Conservation (phyloP, 768 basidiomycete species). For the Suillus occidentalis region DNA sequence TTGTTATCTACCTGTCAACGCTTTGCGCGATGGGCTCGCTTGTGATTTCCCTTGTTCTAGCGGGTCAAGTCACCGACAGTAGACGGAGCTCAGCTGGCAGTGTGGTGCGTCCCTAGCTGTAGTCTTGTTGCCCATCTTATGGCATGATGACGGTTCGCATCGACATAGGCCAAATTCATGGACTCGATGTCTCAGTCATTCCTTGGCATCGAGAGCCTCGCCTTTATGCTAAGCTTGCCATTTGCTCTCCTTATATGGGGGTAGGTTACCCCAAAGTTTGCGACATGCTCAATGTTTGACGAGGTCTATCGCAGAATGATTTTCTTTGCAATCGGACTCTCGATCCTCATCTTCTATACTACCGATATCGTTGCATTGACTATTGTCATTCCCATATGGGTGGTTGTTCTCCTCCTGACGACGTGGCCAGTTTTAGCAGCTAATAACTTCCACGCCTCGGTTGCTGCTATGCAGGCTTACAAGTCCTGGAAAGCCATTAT, state of each 20-base stretch:
- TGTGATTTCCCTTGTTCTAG: constrained; percentile 36
- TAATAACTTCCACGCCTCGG: neutral
- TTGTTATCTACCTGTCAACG: constrained; percentile 40
- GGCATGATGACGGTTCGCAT: too few relatives aligned
- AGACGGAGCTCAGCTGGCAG: constrained; percentile 21
- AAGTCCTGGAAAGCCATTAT: neutral
- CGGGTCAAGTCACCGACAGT: constrained; percentile 35
- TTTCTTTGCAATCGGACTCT: constrained; percentile 12
- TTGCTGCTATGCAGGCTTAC: neutral
- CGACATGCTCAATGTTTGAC: neutral
- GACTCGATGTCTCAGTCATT: constrained; percentile 9
- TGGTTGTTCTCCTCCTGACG: neutral
- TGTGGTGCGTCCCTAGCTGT: constrained; percentile 26
- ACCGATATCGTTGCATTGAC: constrained; percentile 1
- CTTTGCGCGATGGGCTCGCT: constrained; percentile 35
- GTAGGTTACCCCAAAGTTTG: constrained; percentile 16
- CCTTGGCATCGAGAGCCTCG: constrained; percentile 28
- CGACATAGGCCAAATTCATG: constrained; percentile 20
- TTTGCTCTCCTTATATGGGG: constrained; percentile 34
- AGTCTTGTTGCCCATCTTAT: neutral
- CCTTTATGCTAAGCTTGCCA: constrained; percentile 34
- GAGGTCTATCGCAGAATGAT: constrained; percentile 7
- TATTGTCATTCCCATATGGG: constrained; percentile 9
- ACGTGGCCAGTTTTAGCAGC: constrained; percentile 1
- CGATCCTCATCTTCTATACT: constrained; percentile 9